Conservation (phyloP, 2,329 filamentous ascomycete genomes). For the Myotisia sp. region DNA sequence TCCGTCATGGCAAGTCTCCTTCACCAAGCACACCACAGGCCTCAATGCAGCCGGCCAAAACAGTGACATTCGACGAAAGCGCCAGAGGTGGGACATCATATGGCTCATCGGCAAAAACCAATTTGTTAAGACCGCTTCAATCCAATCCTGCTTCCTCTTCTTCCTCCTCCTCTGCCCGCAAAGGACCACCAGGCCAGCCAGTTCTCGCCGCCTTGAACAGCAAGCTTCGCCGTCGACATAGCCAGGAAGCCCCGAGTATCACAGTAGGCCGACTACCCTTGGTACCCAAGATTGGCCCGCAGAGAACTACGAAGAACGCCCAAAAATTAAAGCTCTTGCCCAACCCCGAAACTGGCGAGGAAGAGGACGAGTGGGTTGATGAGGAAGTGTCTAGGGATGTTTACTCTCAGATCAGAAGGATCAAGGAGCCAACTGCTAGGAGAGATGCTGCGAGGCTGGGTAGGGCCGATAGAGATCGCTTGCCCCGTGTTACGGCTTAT, state of each 20-base stretch:
- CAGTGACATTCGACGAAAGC: constrained; percentile 36
- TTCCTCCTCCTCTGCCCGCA: constrained; percentile 24
- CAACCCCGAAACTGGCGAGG: constrained; percentile 64
- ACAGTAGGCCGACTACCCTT: constrained; percentile 22
- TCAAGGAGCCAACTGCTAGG: constrained; percentile 88
- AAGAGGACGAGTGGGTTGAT: constrained; percentile 59
- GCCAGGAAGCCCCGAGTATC: constrained; percentile 43
- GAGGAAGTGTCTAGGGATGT: constrained; percentile 91
- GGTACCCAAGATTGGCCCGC: constrained; percentile 68
- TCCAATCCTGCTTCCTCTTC: too few relatives aligned
- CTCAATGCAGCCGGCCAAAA: constrained; percentile 25
- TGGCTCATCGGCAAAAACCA: constrained; percentile 27
- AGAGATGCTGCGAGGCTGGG: constrained; percentile 83
- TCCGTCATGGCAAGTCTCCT: constrained; percentile 5
- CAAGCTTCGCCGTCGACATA: constrained; percentile 76
- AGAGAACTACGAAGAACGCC: constrained; percentile 85
- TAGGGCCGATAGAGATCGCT: constrained; percentile 74
- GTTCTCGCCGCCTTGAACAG: constrained; percentile 71
- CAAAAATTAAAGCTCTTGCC: constrained; percentile 97
- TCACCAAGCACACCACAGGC: constrained; percentile 25
- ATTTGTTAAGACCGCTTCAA: constrained; percentile 29
- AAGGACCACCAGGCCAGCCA: constrained; percentile 31
- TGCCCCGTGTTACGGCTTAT: constrained; percentile 90
- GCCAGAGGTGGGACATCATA: constrained; percentile 33
- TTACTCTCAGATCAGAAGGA: constrained; percentile 93